Base-by-base conservation (phyloP, 2,329 filamentous ascomycete genomes). In the Diaporthe destruens region DNA sequence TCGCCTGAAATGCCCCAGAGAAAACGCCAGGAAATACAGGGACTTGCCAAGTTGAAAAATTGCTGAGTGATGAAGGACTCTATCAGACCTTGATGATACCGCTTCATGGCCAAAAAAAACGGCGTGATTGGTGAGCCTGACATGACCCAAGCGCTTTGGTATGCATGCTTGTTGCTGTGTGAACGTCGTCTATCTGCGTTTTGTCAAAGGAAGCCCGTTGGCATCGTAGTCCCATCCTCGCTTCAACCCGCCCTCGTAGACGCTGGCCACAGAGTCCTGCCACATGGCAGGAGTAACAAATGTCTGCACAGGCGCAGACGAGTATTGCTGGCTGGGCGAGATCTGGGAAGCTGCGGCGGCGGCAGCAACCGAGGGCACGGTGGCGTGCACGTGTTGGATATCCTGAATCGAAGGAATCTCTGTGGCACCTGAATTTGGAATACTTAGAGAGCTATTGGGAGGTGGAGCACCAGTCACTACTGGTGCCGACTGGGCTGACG, bases 231-330 rank as follows among this genome's bases (percentile, higher is more conserved):
- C 89, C 90, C 90, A 92, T 57, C 84, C 80, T 63, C 90, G 84
- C 80, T 92, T 92, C 61, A 92, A 80, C 5, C 89, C 90, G 55
- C 89, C 88, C 77, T 92, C 89, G 79, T 92, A 92, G 6, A 92
- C 90, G 76, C 88, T 91, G 16, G 90, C 90, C 70, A 93, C 91
- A 16, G 89, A 91, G 78, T 93, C 90, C 79, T 92, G 91, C 91
- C 91, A 93, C 91, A 93, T 93, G 73, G 89, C 90, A 5, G 91
- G 90, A 12, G 90, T 93, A 75, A 93, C 88, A 78, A 92, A 93
- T 36, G 84, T 85, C 71, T 87, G 85, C 65, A 89, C 85, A 2
- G 88, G 83, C 9, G 87, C 84, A 36, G 85, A 83, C 39, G 87
- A 82, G 78, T 89, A 91, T 75, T 87, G 85, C 74, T 87, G 84